Evolutionary conservation across 208 protist genomes (phyloP), one percentile per base, ranked within the genome.

Genomic region (Leishmania mexicana): DNA sequence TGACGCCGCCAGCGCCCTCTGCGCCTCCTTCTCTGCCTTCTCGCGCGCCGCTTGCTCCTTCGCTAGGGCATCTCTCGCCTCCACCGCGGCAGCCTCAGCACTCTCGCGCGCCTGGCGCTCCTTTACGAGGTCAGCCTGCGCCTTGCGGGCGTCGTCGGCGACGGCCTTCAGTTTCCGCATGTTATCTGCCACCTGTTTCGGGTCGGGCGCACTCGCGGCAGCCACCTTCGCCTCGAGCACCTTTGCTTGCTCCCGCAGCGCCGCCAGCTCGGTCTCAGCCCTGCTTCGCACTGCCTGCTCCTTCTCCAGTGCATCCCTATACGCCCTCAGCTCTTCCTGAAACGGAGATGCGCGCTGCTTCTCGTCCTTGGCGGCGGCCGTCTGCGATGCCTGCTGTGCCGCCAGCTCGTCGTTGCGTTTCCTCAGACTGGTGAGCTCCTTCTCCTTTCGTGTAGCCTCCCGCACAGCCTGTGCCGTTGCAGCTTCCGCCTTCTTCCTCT

Each of bases 31-130:
- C 72, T 89, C 85, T 21, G 79, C 85, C 81, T 88, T 91, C 70
- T 84, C 85, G 45, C 83, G 89, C 15, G 79, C 79, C 17, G 83
- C 72, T 76, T 88, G 83, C 79, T 87, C 86, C 71, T 81, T 49
- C 60, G 81, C 78, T 62, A 81, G 81, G 3, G 81, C 75, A 7
- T 45, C 76, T 57, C 75, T 84, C 17, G 42, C 73, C 15, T 79
- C 78, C 11, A 64, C 74, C 28, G 67, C 75, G 35, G 31, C 75
- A 13, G 79, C 87, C 67, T 86, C 83, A 10, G 78, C 78, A 57
- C 71, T 83, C 71, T 79, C 79, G 62, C 79, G 87, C 47, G 53
- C 45, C n/a, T 86, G 65, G 57, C 84, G 87, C 70, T 89, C 84
- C 70, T 80, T 83, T 71, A 83, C 67, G 57, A 92, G 64, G 58